Evolutionary conservation across 768 basidiomycete species (phyloP), one percentile per base, ranked within the genome.

Genomic region (Podaxis pistillaris): DNA sequence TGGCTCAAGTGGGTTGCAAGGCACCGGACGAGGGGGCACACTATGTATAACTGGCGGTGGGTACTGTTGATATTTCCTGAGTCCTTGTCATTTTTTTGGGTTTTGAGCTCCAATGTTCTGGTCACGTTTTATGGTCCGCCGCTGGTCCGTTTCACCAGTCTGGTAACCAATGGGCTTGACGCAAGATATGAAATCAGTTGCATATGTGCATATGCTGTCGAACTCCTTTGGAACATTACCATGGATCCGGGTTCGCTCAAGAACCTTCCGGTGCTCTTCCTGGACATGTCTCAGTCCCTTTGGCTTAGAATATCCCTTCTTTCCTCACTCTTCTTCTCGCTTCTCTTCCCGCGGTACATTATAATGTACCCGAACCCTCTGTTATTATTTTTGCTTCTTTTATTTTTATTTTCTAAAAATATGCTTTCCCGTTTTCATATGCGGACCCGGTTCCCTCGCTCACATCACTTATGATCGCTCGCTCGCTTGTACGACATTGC

Each of bases 31-130:
- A 55, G 68, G 65, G 33, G 84, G 79, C 3, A 83, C 88, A 1
- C 83, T 91, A 52, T 75, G 76, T 50, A 80, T 87, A 33, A 81
- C 79, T 22, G 89, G 90, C 67, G 78, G 88, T 88, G 61, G 54
- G 73, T 69, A 12, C 24, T 33, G 8, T 33, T 33, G 33, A 33
- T 33, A 33, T 33, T 33, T 33, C 33, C 33, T 7, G 33, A 8
- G 33, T 28, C 28, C 59, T 59, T 62, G 30, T 37, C 37, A 30
- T 47, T 49, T 26, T n/a, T 30, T 52, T 17, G 15, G 46, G 26
- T 38, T 46, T 41, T 57, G 38, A 37, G 15, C 47, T 49, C 26
- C 28, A 15, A 8, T 41, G 26, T 47, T 58, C 33, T 55, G 33
- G 53, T 44, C 62, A 51, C 13, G 9, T 22, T 56, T 26, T 19